These are phyloP conservation scores for Coemansia guatemalensis DNA, from an alignment of 192 early-diverging fungal genomes.

Conservation along the genomic window DNA sequence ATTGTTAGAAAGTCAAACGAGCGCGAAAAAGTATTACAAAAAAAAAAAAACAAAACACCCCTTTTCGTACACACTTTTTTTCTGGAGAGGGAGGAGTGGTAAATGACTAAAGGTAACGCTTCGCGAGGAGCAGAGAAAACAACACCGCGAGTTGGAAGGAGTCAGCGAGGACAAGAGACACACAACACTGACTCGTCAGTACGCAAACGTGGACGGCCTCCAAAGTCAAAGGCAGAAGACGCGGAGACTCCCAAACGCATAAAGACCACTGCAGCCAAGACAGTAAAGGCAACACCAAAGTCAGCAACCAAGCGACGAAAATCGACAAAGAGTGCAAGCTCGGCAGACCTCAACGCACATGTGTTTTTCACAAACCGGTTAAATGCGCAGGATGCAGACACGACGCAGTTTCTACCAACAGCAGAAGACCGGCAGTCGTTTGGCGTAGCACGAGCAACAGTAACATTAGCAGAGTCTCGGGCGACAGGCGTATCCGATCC, in stretches of 20 bases:
- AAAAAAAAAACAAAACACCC: too few relatives aligned
- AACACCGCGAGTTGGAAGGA: constrained; percentile 7
- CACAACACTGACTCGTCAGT: neutral
- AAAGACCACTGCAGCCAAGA: neutral
- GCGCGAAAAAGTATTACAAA: too few relatives aligned
- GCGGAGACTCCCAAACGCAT: neutral
- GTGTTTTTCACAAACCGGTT: constrained; percentile 53
- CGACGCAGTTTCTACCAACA: constrained; percentile 55
- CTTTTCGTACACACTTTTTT: too few relatives aligned
- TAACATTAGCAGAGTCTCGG: constrained; percentile 27
- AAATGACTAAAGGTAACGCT: constrained; percentile 25
- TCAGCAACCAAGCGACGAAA: constrained; percentile 34
- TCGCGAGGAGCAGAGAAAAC: constrained; percentile 6
- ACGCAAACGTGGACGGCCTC: constrained; percentile 8
- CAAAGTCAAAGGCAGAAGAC: neutral
- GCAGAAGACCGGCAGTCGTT: constrained; percentile 55
- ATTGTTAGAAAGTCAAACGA: too few relatives aligned
- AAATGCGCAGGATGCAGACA: constrained; percentile 56
- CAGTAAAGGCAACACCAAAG: neutral
- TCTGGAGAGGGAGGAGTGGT: neutral
- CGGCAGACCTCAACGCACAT: constrained; percentile 9
- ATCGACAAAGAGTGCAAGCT: constrained; percentile 22
- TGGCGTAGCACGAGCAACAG: constrained; percentile 52
- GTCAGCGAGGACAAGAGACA: constrained; percentile 4
- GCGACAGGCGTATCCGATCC: constrained; percentile 1